Evolutionary conservation across 2,329 filamentous ascomycete genomes (phyloP), one percentile per base, ranked within the genome.

Genomic region (Fusarium setosum): DNA sequence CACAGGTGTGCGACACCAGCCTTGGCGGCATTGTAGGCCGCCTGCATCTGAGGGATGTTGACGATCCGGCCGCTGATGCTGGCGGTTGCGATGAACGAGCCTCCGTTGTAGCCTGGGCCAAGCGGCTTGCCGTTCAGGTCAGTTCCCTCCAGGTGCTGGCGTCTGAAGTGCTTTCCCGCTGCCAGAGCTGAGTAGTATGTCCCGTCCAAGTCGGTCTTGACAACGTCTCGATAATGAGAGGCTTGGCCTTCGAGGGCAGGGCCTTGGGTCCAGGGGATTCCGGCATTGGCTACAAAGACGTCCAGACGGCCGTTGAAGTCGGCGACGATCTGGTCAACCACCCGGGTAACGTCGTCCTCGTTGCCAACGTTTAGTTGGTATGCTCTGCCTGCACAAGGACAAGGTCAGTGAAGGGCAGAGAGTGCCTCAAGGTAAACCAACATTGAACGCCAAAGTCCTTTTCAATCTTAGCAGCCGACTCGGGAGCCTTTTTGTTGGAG

Each of bases 1-100:
- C 83, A 84, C 31, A 86, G 79, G 48, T 87, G 84, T 1, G 79
- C 83, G 6, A 85, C 77, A 15, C 79, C 83, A 0, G 84, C 84
- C 69, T 87, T 86, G 18, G 79, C 82, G 7, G 77, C 78, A 61
- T 87, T 86, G 71, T 86, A 87, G 4, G 83, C 81, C 0, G 83
- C 80, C 64, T 86, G 84, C 40, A 84, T 82, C 5, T 79, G 73
- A 0, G 82, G 82, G 0, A 83, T 80, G 48, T 83, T 84, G 66
- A 83, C 82, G 45, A 83, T 78, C 44, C 80, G 80, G 0, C 63
- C 81, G 50, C 77, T 81, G 75, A 84, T 83, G 61, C 76, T 80
- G 0, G 79, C 79, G 2, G 81, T 83, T 69, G 85, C 82, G 68
- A 86, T 85, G 20, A 85, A 72, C 64, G 80, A 81, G 41, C 80